These are phyloP conservation scores for Lagenidium giganteum DNA, from an alignment of 352 stramenopile species.

Conservation along the genomic window DNA sequence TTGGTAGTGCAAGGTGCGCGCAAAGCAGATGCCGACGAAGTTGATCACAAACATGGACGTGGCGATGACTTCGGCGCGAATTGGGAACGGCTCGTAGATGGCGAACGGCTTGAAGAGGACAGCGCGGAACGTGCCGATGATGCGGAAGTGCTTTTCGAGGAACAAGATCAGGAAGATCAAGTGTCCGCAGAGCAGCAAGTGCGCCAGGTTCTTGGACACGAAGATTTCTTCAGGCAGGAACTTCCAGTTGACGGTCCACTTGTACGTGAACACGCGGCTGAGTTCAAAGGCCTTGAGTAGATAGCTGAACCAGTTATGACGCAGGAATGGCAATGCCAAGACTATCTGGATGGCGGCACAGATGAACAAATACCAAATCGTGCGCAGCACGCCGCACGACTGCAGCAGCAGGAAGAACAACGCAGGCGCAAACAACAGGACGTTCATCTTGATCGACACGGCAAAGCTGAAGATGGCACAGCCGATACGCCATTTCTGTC, in stretches of 20 bases:
- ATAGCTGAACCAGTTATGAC: conserved; percentile 93
- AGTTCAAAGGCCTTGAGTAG: conserved; percentile 97
- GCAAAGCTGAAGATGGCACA: conserved; percentile 94
- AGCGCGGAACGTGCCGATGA: conserved; percentile 68
- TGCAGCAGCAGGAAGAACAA: conserved; percentile 96
- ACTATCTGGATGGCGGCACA: conserved; percentile 89
- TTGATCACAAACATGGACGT: conserved; percentile 91
- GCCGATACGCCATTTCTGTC: conserved; percentile 81
- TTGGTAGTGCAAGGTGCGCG: conserved; percentile 98
- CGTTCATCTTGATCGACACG: conserved; percentile 99
- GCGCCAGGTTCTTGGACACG: conserved; percentile 58
- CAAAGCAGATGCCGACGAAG: conserved; percentile 96
- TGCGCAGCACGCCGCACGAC: conserved; percentile 72
- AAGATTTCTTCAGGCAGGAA: conserved; percentile 80
- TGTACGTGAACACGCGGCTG: conserved; percentile 96
- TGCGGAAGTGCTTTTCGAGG: conserved; percentile 80
- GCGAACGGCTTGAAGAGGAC: conserved; percentile 66
- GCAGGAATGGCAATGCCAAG: conserved; percentile 94
- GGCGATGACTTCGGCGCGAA: conserved; percentile 79
- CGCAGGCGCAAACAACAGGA: conserved; percentile 96
- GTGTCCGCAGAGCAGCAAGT: conserved; percentile 51
- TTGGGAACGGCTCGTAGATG: conserved; percentile 75
- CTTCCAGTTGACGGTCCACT: conserved; percentile 99
- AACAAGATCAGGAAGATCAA: conserved; percentile 71
- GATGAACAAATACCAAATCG: conserved; percentile 84